These are phyloP conservation scores for Neurospora africana DNA, from an alignment of 495 filamentous ascomycete species.

Conservation along the genomic window DNA sequence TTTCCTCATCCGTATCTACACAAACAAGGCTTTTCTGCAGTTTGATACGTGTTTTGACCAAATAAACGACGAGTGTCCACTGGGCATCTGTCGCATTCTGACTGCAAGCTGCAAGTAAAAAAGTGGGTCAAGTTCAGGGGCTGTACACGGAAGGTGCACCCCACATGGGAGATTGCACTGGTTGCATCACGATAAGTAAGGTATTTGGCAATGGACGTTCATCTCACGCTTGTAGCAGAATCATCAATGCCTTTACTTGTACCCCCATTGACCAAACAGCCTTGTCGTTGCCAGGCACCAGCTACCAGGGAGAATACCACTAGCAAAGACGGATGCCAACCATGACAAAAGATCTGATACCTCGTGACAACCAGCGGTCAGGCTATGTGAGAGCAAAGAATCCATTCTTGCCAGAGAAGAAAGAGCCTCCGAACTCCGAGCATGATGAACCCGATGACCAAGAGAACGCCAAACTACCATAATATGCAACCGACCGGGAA, in stretches of 20 bases:
- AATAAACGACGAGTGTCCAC: background rate
- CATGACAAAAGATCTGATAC: background rate
- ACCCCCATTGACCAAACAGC: background rate
- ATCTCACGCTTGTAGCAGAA: background rate
- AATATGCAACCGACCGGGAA: background rate
- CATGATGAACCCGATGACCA: background rate
- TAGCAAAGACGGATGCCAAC: background rate
- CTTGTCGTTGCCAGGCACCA: background rate
- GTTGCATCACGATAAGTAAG: too few species aligned
- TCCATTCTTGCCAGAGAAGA: background rate
- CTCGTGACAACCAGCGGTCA: background rate
- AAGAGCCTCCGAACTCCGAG: background rate
- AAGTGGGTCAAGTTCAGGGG: background rate
- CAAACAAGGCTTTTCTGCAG: background rate
- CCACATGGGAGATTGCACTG: too few species aligned
- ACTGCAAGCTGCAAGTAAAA: background rate
- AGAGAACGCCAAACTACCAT: background rate
- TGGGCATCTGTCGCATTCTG: background rate
- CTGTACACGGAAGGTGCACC: background rate
- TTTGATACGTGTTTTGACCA: rapidly evolving
- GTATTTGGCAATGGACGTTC: background rate
- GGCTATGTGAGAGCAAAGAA: background rate
- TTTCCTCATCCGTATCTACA: rapidly evolving
- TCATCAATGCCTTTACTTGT: background rate
- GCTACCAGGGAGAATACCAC: background rate